Percentiles rank a stretch among this genome's conserved stretches.
Evolutionary conservation across 2,329 filamentous ascomycete genomes (phyloP).

Genomic region (Ascochyta koolunga): DNA sequence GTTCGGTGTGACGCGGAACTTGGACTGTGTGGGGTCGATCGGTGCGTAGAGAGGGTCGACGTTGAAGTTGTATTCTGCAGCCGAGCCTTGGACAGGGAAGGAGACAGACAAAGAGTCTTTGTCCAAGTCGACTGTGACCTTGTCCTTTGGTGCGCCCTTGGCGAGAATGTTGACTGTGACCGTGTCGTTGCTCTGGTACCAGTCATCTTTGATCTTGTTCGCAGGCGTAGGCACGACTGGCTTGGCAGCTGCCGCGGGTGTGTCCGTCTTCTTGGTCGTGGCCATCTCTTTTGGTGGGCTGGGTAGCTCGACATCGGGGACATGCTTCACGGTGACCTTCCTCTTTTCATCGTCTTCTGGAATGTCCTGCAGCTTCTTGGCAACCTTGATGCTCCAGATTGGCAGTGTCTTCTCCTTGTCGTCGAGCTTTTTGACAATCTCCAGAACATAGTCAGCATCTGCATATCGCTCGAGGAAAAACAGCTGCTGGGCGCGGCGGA

Average conservation of each 20-base stretch:
- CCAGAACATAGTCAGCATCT: slow-evolving; percentile 75
- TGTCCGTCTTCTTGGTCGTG: slow-evolving; percentile 6
- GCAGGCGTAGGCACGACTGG: slow-evolving; percentile 51
- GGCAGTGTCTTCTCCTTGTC: slow-evolving; percentile 58
- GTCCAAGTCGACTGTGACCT: slow-evolving; percentile 59
- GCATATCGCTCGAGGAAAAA: slow-evolving; percentile 73
- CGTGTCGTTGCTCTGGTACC: slow-evolving; percentile 68
- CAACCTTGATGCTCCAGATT: slow-evolving; percentile 65
- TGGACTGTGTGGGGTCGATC: slow-evolving; percentile 67
- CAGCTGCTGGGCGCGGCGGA: slow-evolving; percentile 77
- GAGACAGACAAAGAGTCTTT: slow-evolving; percentile 59
- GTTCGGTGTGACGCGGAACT: slow-evolving; percentile 70
- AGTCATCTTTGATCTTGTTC: slow-evolving; percentile 70
- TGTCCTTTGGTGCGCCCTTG: slow-evolving; percentile 66
- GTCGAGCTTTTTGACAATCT: slow-evolving; percentile 60
- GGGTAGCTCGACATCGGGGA: slow-evolving; percentile 58
- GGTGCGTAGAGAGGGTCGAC: slow-evolving; percentile 71
- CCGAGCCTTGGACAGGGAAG: slow-evolving; percentile 61
- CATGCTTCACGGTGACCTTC: slow-evolving; percentile 52
- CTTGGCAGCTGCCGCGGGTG: slow-evolving; percentile 24
- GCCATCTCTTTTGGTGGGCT: slow-evolving; percentile 31
- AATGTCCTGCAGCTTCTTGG: slow-evolving; percentile 57
- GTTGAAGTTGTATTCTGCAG: slow-evolving; percentile 64
- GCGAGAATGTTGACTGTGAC: slow-evolving; percentile 70
- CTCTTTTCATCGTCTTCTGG: slow-evolving; percentile 56